Percentiles rank a stretch among this genome's conserved stretches.
phyloP scores from a whole-genome alignment of 139 green algal species.

The Desmodesmus armatus region DNA sequence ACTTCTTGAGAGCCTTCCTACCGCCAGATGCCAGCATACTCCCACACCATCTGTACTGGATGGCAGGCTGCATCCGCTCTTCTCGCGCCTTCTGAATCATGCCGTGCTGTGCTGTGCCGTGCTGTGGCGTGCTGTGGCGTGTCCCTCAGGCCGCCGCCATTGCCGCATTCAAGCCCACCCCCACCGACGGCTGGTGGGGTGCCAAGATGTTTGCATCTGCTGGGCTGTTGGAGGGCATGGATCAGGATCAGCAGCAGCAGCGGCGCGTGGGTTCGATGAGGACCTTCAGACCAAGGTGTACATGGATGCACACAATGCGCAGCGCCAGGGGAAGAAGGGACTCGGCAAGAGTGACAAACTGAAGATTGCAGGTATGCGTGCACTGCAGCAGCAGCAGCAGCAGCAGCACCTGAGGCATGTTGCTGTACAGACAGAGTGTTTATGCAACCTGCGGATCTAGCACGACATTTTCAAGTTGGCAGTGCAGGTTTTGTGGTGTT shows the following conservation, averaged over 20 bases:
- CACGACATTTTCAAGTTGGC: neutral
- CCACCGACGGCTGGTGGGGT: constrained; percentile 81
- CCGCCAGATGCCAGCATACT: constrained; percentile 54
- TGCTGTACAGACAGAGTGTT: neutral
- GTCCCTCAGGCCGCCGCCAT: too few species aligned
- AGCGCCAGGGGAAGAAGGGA: constrained; percentile 56
- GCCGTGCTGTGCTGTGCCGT: too few species aligned
- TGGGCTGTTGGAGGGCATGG: constrained; percentile 69
- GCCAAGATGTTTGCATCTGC: constrained; percentile 71
- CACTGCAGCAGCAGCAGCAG: neutral
- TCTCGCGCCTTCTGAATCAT: too few species aligned
- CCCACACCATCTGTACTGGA: too few species aligned
- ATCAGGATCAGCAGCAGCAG: constrained; percentile 52
- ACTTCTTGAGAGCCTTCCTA: constrained; percentile 40
- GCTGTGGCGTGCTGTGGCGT: too few species aligned
- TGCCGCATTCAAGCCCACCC: constrained; percentile 64
- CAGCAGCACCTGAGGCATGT: neutral
- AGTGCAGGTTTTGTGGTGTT: neutral
- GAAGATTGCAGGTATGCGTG: constrained; percentile 61
- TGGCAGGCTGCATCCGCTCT: too few species aligned
- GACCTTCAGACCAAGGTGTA: constrained; percentile 70
- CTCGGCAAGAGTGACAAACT: constrained; percentile 56
- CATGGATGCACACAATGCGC: constrained; percentile 58
- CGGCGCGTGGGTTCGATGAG: constrained; percentile 72
- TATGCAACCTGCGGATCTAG: neutral